Base-by-base conservation (phyloP, 2,329 filamentous ascomycete genomes). In the Colletotrichum eremochloae region DNA sequence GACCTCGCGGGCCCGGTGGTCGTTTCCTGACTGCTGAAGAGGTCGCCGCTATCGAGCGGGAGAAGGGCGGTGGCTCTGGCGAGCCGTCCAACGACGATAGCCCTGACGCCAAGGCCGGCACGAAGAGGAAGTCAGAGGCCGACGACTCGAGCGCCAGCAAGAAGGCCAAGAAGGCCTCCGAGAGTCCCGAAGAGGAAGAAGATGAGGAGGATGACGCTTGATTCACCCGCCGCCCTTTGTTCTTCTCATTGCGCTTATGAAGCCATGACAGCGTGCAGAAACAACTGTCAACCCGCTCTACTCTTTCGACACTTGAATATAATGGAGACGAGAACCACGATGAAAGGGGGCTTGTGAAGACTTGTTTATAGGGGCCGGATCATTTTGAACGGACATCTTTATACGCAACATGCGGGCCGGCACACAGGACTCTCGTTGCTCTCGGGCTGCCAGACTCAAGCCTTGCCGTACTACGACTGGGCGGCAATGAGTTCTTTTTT, bases 11-110 rank as follows among this genome's bases (percentile, higher is more conserved):
- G 20, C 96, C 96, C 0, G 96, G 96, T 65, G 96, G 96, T 31
- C 92, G 96, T 33, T 99, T 99, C 87, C 85, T 99, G 81, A 99
- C 96, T 0, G 96, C 96, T 1, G 96, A 98, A 69, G 96, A 99
- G 81, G 95, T 98, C 5, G 94, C 95, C 7, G 92, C 93, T 63
- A 95, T 97, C 86, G 95, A 97, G 79, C 90, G 90, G 76, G 88
- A 87, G 60, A 89, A 89, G 77, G 84, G 83, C 63, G 78, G 68
- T 12, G 72, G 78, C 68, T 74, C 75, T 33, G 71, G 74, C 52
- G 79, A 83, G 67, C 63, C 77, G 4, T 74, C 77, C n/a, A 74
- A 72, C 61, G 68, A 67, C 29, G 62, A 70, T 6, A 36, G 44
- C 15, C n/a, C 55, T 7, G 76, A 76, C 11, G 71, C 75, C 55